Conservation (phyloP, 768 basidiomycete species). For the Strobilomyces confusus region DNA sequence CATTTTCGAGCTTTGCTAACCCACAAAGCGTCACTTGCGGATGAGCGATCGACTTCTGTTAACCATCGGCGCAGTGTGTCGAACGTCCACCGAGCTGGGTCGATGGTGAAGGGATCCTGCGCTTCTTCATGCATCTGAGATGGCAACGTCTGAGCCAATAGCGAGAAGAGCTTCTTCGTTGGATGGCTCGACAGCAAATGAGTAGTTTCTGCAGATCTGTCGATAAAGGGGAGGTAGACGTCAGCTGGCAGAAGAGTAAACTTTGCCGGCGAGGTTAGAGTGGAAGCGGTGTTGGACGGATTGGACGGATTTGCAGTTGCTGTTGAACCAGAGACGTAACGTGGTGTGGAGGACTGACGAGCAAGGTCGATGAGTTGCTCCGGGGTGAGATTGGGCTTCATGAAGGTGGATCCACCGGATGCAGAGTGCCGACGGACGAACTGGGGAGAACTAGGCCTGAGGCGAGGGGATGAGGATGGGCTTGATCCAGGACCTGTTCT, state of each 20-base stretch:
- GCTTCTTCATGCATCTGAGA: slow-evolving; percentile 26
- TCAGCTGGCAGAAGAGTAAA: slow-evolving; percentile 76
- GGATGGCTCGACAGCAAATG: slow-evolving; percentile 62
- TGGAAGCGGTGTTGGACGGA: background rate
- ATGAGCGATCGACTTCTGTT: slow-evolving; percentile 55
- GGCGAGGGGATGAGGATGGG: slow-evolving; percentile 40
- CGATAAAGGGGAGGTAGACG: slow-evolving; percentile 81
- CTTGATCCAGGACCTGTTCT: slow-evolving; percentile 25
- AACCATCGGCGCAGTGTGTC: slow-evolving; percentile 66
- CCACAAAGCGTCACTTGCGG: slow-evolving; percentile 71
- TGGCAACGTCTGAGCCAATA: slow-evolving; percentile 70
- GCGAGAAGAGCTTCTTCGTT: slow-evolving; percentile 65
- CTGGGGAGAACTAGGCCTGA: slow-evolving; percentile 47
- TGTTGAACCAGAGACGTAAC: slow-evolving; percentile 10
- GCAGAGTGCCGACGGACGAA: slow-evolving; percentile 28
- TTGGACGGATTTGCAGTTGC: background rate
- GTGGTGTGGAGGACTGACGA: slow-evolving; percentile 50
- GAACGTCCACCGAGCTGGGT: slow-evolving; percentile 72
- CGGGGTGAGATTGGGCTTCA: slow-evolving; percentile 55
- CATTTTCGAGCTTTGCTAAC: slow-evolving; percentile 69
- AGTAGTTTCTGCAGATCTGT: slow-evolving; percentile 72
- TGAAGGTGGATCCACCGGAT: slow-evolving; percentile 32
- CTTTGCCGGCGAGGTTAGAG: slow-evolving; percentile 39
- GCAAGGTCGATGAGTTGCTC: slow-evolving; percentile 77
- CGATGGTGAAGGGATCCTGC: slow-evolving; percentile 37